A percentile compares a stretch with the other conserved stretches of the same genome.
Conservation (phyloP, 2,329 filamentous ascomycete species). For the Myriosclerotinia duriaeana region DNA sequence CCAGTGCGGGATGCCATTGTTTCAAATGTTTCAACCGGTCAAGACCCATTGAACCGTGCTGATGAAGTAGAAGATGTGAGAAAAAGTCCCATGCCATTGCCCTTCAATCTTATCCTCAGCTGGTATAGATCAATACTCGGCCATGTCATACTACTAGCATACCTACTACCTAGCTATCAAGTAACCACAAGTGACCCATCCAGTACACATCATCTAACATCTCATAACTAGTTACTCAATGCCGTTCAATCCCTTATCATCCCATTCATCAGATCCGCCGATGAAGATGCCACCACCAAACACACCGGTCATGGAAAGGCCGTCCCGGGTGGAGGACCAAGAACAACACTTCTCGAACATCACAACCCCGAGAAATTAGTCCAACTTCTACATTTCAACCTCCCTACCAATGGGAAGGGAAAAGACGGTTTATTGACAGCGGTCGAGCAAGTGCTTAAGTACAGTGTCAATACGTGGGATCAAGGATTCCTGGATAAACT, state of each 20-base stretch:
- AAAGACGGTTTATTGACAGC: conserved; percentile 73
- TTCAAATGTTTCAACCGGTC: not conserved
- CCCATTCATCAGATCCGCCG: conserved; percentile 69
- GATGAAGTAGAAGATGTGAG: conserved; percentile 51
- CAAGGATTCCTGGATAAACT: conserved; percentile 96
- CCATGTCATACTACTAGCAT: not conserved
- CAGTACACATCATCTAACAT: conserved; percentile 22
- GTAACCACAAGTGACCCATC: not conserved
- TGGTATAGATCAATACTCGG: conserved; percentile 1
- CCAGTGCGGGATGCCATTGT: conserved; percentile 25
- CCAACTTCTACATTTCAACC: conserved; percentile 55
- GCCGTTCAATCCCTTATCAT: conserved; percentile 67
- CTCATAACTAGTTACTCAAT: conserved; percentile 58
- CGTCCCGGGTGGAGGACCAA: conserved; percentile 43
- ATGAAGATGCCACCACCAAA: conserved; percentile 58
- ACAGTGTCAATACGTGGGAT: conserved; percentile 98
- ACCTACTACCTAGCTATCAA: no score
- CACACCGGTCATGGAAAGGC: conserved; percentile 52
- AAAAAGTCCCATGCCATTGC: conserved; percentile 14
- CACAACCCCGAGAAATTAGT: conserved; percentile 58
- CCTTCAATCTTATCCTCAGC: conserved; percentile 2
- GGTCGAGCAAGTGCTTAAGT: conserved; percentile 69
- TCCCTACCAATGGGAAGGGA: conserved; percentile 60
- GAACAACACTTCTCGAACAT: conserved; percentile 63
- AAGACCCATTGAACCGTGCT: conserved; percentile 41